These are phyloP conservation scores for Pholiota conissans DNA, from an alignment of 768 basidiomycete species.

Conservation along the genomic window DNA sequence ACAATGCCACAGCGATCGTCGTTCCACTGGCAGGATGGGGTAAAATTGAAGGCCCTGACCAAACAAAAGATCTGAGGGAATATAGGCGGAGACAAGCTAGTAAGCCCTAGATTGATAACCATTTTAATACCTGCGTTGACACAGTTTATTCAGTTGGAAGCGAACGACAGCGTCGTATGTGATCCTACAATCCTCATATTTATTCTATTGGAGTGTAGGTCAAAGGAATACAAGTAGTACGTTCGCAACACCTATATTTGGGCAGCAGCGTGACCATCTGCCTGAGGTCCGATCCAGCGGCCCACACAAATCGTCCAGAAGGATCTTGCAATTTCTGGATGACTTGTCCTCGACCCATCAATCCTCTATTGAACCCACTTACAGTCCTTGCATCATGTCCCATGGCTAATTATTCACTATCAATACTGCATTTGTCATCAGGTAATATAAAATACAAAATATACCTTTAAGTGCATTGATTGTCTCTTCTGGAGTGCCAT, in stretches of 20 bases:
- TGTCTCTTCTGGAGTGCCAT: conserved; percentile 65
- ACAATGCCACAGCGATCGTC: conserved; percentile 90
- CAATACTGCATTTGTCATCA: background rate
- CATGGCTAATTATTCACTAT: conserved; percentile 57
- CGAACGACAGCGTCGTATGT: conserved; percentile 71
- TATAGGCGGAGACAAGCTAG: conserved; percentile 72
- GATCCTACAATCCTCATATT: conserved; percentile 23
- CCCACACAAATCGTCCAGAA: conserved; percentile 84
- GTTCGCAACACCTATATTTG: conserved; percentile 73
- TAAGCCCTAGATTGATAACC: conserved; percentile 28
- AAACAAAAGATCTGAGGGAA: conserved; percentile 79
- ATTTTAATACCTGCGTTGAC: too few relatives aligned
- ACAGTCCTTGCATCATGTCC: conserved; percentile 80
- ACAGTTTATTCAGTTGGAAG: conserved; percentile 51
- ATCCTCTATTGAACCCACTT: conserved; percentile 56
- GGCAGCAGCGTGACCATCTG: conserved; percentile 83
- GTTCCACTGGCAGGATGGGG: conserved; percentile 95
- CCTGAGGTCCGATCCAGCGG: conserved; percentile 87
- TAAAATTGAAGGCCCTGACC: conserved; percentile 73
- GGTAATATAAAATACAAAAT: conserved; percentile 13
- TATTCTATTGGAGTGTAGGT: too few relatives aligned
- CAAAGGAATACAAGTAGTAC: too few relatives aligned
- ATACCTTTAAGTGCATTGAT: conserved; percentile 68
- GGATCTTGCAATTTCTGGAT: conserved; percentile 76
- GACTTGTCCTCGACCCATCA: conserved; percentile 86